Conservation (phyloP, 1,284 basidiomycete species). For the Waitea zeae region DNA sequence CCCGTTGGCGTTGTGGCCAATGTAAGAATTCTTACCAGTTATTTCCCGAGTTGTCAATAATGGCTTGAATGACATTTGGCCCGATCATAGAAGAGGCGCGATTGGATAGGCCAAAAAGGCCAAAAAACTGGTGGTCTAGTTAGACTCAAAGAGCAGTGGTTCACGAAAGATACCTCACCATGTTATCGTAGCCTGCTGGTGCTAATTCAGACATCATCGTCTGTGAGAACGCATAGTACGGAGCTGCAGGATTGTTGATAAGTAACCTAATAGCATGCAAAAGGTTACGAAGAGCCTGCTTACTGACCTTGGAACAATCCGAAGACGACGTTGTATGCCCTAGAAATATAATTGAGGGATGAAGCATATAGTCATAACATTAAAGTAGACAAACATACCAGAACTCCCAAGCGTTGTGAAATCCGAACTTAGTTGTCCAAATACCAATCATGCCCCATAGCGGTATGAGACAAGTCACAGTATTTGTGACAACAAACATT, state of each 20-base stretch:
- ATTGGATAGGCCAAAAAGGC: conserved; percentile 70
- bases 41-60: conserved; percentile 49
- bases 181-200: conserved; percentile 71
- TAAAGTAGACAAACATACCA: conserved; percentile 26
- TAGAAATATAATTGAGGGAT: conserved; percentile 8
- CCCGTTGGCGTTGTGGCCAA: no score
- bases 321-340: conserved; percentile 69
- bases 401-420: conserved; percentile 76
- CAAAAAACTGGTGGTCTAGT: conserved; percentile 41
- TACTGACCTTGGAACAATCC: conserved; percentile 73
- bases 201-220: conserved; percentile 80
- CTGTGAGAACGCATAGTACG: conserved; percentile 74
- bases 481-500: conserved; percentile 68
- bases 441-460: conserved; percentile 81
- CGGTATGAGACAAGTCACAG: conserved; percentile 61
- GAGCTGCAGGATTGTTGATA: no score
- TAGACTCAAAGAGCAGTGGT: not conserved
- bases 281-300: no score
- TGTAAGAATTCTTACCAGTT: no score
- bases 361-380: not conserved
- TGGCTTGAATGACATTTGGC: conserved; percentile 64
- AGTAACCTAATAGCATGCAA: no score
- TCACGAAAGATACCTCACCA: conserved; percentile 21
- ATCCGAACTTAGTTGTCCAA: conserved; percentile 63
- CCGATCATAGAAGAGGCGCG: conserved; percentile 71